phyloP scores from a whole-genome alignment of 768 basidiomycete species.

The Tulasnella sp. region DNA sequence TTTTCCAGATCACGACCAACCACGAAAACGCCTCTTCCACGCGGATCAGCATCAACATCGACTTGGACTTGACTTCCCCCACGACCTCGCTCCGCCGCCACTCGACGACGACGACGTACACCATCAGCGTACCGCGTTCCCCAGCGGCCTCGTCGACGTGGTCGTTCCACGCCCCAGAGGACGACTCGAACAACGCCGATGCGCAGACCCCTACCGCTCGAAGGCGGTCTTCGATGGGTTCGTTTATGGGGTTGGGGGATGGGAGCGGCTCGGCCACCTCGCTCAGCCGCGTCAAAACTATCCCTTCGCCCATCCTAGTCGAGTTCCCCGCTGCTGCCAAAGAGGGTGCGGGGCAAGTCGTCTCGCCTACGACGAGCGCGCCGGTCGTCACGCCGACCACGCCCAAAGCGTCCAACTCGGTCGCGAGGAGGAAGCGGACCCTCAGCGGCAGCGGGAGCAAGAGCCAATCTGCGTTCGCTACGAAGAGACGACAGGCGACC shows the following conservation, averaged over 20 bases:
- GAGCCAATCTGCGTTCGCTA: neutral
- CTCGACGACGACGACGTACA: neutral
- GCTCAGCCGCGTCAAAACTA: neutral
- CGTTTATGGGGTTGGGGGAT: neutral
- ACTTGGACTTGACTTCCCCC: neutral
- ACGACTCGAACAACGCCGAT: neutral
- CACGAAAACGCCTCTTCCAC: neutral
- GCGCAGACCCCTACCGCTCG: neutral
- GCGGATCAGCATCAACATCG: neutral
- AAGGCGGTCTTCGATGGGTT: neutral
- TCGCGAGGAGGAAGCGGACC: neutral
- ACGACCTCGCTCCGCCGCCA: neutral
- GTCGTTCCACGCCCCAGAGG: neutral
- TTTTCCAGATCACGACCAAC: slow-evolving; percentile 7
- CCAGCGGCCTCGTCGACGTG: neutral
- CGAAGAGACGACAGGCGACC: neutral
- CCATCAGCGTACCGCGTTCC: neutral
- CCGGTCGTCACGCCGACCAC: neutral
- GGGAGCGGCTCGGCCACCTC: neutral
- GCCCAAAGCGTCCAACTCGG: neutral
- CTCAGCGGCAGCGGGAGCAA: neutral
- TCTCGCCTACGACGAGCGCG: neutral
- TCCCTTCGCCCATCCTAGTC: neutral
- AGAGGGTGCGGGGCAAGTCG: neutral
- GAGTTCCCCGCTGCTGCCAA: neutral